phyloP scores from a whole-genome alignment of 371 early-diverging fungal species.

The Zychaea mexicana region DNA sequence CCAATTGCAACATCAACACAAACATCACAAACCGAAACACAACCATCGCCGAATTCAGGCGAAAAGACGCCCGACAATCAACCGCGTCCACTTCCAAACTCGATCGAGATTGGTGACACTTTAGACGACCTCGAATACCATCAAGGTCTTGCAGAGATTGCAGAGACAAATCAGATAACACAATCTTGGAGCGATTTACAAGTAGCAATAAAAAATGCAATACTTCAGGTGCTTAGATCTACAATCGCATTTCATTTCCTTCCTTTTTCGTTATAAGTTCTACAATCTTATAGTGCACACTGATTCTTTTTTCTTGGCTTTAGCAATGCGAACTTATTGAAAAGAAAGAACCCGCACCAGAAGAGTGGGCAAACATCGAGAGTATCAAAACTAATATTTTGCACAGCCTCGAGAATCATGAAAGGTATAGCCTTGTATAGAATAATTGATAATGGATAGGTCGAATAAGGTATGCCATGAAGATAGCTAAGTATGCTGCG shows the following conservation, averaged over 20 bases:
- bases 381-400: constrained; percentile 24
- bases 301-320: background rate
- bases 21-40: background rate
- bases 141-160: background rate
- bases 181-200: constrained; percentile 5
- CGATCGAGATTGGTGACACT: constrained; percentile 6
- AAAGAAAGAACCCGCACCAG: constrained; percentile 14
- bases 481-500: background rate
- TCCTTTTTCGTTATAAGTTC: background rate
- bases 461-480: background rate
- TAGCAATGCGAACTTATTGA: constrained; percentile 39
- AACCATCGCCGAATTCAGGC: background rate
- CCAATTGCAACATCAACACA: background rate
- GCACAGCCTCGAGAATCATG: constrained; percentile 30
- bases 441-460: background rate
- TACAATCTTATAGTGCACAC: background rate
- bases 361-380: constrained; percentile 18
- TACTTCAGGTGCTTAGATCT: background rate
- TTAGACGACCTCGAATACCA: constrained; percentile 5
- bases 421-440: constrained; percentile 24
- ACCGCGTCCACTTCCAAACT: background rate
- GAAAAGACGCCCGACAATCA: background rate
- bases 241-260: background rate
- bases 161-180: background rate
- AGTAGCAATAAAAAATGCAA: constrained; percentile 5